These are phyloP conservation scores for Neoboletus magnificus DNA, from an alignment of 768 basidiomycete genomes.

Conservation along the genomic window DNA sequence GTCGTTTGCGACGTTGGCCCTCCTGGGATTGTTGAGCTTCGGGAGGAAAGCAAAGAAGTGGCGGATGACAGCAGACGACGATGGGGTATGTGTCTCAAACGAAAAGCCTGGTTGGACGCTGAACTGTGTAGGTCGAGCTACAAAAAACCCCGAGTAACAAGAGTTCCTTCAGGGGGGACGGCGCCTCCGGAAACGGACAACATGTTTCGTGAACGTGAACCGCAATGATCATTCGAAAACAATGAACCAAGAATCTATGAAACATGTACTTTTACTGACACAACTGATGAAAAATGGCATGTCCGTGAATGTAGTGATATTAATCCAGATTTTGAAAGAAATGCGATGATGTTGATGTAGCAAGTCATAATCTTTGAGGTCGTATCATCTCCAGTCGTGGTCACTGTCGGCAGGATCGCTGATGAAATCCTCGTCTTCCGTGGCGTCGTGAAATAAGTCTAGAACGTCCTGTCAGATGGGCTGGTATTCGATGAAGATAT, in stretches of 20 bases:
- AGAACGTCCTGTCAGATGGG: slow-evolving; percentile 1
- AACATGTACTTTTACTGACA: slow-evolving; percentile 13
- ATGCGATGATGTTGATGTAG: slow-evolving; percentile 17
- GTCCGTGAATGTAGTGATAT: slow-evolving; percentile 21
- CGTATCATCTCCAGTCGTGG: slow-evolving; percentile 32
- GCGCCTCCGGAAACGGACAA: background rate
- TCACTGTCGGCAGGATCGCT: slow-evolving; percentile 30
- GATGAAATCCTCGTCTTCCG: slow-evolving; percentile 45
- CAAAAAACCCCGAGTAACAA: slow-evolving; percentile 14
- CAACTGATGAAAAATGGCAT: slow-evolving; percentile 6
- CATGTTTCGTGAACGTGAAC: background rate
- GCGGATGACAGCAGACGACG: background rate
- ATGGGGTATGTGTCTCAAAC: slow-evolving; percentile 16
- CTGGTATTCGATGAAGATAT: background rate
- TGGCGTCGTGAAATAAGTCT: slow-evolving; percentile 60
- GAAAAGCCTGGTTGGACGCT: background rate
- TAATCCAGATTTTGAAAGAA: slow-evolving; percentile 18
- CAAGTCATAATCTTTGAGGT: background rate
- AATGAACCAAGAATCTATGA: slow-evolving; percentile 6
- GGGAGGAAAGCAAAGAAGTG: slow-evolving; percentile 14
- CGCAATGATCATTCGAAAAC: background rate
- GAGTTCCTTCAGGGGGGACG: background rate
- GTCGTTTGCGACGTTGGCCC: slow-evolving; percentile 37
- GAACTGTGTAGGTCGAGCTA: slow-evolving; percentile 21
- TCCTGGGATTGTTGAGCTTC: slow-evolving; percentile 38